Evolutionary conservation across 2,329 filamentous ascomycete genomes (phyloP).

Genomic region (Madurella fahalii): DNA sequence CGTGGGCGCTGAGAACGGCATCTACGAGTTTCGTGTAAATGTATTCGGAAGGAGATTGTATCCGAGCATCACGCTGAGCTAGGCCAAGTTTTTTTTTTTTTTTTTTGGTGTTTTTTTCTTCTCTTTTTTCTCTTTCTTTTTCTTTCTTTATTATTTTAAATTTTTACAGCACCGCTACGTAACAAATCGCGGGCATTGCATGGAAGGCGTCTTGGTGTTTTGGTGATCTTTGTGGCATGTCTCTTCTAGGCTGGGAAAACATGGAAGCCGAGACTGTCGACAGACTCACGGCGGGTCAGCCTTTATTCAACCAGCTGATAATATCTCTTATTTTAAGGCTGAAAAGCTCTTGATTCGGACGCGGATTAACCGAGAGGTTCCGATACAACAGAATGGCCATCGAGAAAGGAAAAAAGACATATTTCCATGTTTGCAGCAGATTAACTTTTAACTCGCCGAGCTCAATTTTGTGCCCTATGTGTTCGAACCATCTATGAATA

Average conservation of each 20-base stretch:
- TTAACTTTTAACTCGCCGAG: background rate
- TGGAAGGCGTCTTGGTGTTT: slow-evolving; percentile 11
- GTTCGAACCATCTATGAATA: slow-evolving; percentile 34
- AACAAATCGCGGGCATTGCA: background rate
- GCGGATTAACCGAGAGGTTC: background rate
- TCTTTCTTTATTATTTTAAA: background rate
- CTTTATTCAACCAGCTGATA: background rate
- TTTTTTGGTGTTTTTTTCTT: background rate
- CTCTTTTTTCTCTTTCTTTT: background rate
- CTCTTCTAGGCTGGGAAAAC: background rate
- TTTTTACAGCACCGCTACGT: background rate
- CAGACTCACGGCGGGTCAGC: background rate
- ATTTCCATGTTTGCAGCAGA: background rate
- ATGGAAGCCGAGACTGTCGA: slow-evolving; percentile 7
- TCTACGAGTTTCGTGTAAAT: slow-evolving; percentile 70
- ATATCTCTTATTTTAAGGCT: background rate
- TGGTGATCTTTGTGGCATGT: background rate
- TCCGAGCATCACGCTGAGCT: slow-evolving; percentile 38
- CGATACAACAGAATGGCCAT: background rate
- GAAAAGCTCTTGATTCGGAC: background rate
- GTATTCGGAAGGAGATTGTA: slow-evolving; percentile 56
- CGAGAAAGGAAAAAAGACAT: background rate
- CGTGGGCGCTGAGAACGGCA: slow-evolving; percentile 65
- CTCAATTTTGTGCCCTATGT: no score
- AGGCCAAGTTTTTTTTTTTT: background rate